Evolutionary conservation across 2,329 filamentous ascomycete species (phyloP).

Genomic region (Ascochyta clinopodiicola): DNA sequence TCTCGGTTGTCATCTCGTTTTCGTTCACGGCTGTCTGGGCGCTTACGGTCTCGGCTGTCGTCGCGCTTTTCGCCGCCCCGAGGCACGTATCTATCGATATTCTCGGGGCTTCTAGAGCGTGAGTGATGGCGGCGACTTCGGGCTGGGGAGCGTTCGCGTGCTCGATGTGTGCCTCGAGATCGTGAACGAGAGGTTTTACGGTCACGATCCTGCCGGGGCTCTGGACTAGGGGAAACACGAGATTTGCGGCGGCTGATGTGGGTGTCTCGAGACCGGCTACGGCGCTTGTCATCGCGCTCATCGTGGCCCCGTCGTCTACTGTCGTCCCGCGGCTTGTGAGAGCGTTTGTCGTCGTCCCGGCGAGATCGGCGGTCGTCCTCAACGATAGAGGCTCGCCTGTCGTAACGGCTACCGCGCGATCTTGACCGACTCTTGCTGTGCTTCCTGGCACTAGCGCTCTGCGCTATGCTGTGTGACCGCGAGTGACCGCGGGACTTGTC

Average conservation of each 20-base stretch:
- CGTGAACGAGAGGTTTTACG: conserved; percentile 33
- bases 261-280: conserved; percentile 41
- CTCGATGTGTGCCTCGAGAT: conserved; percentile 26
- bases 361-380: conserved; percentile 35
- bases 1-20: conserved; percentile 32
- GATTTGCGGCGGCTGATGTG: conserved; percentile 38
- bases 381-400: conserved; percentile 32
- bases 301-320: conserved; percentile 27
- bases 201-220: conserved; percentile 17
- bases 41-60: conserved; percentile 22
- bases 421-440: conserved; percentile 39
- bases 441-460: conserved; percentile 35
- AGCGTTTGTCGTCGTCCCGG: conserved; percentile 36
- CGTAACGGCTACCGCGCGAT: conserved; percentile 43
- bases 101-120: conserved; percentile 44
- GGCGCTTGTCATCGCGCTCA: conserved; percentile 27
- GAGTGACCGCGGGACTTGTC: conserved; percentile 38
- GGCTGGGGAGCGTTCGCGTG: conserved; percentile 30
- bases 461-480: conserved; percentile 43
- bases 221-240: conserved; percentile 37
- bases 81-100: conserved; percentile 49
- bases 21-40: conserved; percentile 1
- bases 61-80: conserved; percentile 30
- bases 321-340: conserved; percentile 35
- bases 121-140: conserved; percentile 17